phyloP scores from a whole-genome alignment of 2,329 filamentous ascomycete species.

The Microdochium trichocladiopsis region DNA sequence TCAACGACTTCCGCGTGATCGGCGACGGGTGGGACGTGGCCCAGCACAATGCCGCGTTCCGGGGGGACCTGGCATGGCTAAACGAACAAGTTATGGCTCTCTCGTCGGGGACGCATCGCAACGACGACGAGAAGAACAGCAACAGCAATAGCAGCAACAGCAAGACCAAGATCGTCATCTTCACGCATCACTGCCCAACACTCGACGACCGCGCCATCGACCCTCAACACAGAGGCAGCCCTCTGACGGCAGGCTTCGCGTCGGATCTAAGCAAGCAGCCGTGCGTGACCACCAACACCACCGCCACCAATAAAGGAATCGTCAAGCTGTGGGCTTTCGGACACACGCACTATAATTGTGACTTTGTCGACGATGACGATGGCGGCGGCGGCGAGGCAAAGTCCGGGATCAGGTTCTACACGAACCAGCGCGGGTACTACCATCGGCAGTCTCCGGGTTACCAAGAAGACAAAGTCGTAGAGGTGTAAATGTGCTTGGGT shows the following conservation, averaged over 20 bases:
- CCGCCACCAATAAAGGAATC: constrained; percentile 8
- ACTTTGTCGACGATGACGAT: constrained; percentile 23
- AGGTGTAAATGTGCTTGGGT: neutral
- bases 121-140: constrained; percentile 2
- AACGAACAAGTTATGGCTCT: constrained; percentile 25
- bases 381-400: constrained; percentile 3
- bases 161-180: constrained; percentile 22
- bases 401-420: constrained; percentile 21
- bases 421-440: constrained; percentile 33
- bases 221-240: constrained; percentile 21
- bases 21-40: constrained; percentile 25
- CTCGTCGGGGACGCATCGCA: neutral
- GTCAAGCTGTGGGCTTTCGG: constrained; percentile 37
- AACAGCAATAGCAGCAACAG: constrained; percentile 1
- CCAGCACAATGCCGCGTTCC: constrained; percentile 27
- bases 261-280: constrained; percentile 27
- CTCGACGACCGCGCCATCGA: constrained; percentile 22
- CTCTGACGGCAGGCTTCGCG: constrained; percentile 23
- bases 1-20: constrained; percentile 48
- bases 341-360: constrained; percentile 40
- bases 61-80: constrained; percentile 33
- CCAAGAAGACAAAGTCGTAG: neutral
- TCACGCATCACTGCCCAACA: constrained; percentile 36
- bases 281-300: constrained; percentile 25
- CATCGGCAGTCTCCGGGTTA: constrained; percentile 10